Conservation (phyloP, 75 land plant genomes). For the Azolla pinnata region DNA sequence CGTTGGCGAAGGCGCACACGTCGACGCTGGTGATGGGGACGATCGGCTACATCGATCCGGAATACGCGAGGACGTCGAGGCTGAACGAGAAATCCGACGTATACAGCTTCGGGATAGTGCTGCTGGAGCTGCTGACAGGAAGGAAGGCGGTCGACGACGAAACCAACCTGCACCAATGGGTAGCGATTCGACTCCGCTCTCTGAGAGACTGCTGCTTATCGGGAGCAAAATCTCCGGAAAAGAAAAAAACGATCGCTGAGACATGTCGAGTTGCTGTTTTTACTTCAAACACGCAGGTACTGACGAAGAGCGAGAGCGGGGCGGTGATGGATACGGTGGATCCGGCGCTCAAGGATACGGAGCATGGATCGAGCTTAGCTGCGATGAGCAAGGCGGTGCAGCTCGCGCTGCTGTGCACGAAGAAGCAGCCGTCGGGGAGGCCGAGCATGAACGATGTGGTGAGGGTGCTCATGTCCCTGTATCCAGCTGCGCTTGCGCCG, state of each 20-base stretch:
- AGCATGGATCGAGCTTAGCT: conserved; percentile 44
- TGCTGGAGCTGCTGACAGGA: conserved; percentile 73
- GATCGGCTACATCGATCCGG: conserved; percentile 89
- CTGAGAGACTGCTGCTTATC: too few relatives aligned
- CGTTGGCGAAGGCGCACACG: not conserved
- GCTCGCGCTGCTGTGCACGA: conserved; percentile 84
- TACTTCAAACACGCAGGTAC: too few relatives aligned
- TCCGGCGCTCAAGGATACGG: conserved; percentile 58
- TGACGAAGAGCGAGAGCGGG: conserved; percentile 52
- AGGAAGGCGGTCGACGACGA: conserved; percentile 79
- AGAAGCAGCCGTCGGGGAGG: conserved; percentile 61
- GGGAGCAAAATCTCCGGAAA: too few relatives aligned
- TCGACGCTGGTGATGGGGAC: not conserved
- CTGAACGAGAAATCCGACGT: conserved; percentile 85
- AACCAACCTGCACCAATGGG: conserved; percentile 73
- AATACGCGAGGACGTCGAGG: conserved; percentile 79
- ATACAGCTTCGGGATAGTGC: conserved; percentile 89
- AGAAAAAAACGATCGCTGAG: too few relatives aligned
- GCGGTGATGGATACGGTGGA: conserved; percentile 81
- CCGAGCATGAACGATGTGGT: conserved; percentile 97
- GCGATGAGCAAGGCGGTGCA: conserved; percentile 66
- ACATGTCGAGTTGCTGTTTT: too few relatives aligned
- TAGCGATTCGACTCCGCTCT: too few relatives aligned
- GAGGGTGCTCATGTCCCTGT: conserved; percentile 53
- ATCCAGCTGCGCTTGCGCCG: conserved; percentile 11